phyloP scores from a whole-genome alignment of 139 green algal genomes.

The Penium margaritaceum region DNA sequence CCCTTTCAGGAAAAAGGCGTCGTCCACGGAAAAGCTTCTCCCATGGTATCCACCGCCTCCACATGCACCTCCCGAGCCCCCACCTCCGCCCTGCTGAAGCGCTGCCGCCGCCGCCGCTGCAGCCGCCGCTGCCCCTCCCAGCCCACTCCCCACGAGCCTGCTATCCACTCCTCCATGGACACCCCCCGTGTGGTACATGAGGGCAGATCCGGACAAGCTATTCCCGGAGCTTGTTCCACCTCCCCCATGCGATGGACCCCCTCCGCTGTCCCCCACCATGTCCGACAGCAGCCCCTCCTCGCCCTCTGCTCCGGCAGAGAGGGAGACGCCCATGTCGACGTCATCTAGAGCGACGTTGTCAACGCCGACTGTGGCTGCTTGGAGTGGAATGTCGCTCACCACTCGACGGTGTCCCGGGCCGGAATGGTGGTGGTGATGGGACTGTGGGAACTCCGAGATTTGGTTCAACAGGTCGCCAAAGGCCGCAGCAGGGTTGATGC shows the following conservation, averaged over 20 bases:
- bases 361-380: neutral
- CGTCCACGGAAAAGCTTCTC: conserved; percentile 1
- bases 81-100: neutral
- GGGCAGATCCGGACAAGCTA: too few relatives aligned
- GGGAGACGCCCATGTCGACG: conserved; percentile 1
- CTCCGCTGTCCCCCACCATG: conserved; percentile 7
- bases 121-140: neutral
- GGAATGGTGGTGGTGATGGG: too few relatives aligned
- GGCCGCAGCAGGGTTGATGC: too few relatives aligned
- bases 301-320: neutral
- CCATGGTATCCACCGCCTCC: neutral
- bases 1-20: conserved; percentile 1
- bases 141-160: neutral
- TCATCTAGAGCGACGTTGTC: neutral
- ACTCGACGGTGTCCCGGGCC: conserved; percentile 2
- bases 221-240: too few relatives aligned
- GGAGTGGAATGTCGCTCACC: neutral
- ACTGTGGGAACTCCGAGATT: conserved; percentile 1
- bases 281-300: neutral
- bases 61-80: neutral
- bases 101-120: neutral
- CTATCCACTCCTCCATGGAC: too few relatives aligned
- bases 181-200: too few relatives aligned
- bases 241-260: neutral
- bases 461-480: conserved; percentile 3